phyloP scores from a whole-genome alignment of 495 filamentous ascomycete genomes.

The Cercophora scortea region DNA sequence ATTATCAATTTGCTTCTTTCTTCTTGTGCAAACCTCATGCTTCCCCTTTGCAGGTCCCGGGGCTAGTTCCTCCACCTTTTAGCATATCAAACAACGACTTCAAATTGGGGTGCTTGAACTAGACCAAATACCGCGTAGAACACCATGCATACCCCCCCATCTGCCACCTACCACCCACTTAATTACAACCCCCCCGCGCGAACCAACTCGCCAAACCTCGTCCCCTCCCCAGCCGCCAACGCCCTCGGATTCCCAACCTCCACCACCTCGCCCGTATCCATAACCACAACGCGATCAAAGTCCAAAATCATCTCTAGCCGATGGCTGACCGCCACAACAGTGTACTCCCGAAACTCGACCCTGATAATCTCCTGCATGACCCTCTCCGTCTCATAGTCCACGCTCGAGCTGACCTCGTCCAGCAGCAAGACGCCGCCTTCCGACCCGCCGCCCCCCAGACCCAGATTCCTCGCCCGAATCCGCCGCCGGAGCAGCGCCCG shows the following conservation, averaged over 20 bases:
- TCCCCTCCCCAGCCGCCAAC: not conserved
- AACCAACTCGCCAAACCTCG: not conserved
- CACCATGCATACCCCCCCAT: too few relatives aligned
- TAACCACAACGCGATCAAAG: not conserved
- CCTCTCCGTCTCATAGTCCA: slow-evolving; percentile 38
- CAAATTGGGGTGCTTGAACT: too few relatives aligned
- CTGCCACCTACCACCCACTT: too few relatives aligned
- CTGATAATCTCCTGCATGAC: slow-evolving; percentile 36
- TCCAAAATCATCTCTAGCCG: slow-evolving; percentile 31
- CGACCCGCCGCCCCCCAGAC: slow-evolving; percentile 1
- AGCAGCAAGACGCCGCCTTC: slow-evolving; percentile 28
- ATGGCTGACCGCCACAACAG: slow-evolving; percentile 41
- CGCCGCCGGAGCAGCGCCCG: slow-evolving; percentile 46
- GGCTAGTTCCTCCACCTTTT: too few relatives aligned
- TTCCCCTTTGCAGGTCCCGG: too few relatives aligned
- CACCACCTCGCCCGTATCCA: not conserved
- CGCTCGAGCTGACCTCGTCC: slow-evolving; percentile 34
- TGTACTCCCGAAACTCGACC: slow-evolving; percentile 36
- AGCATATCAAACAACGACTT: too few relatives aligned
- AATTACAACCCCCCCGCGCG: not conserved
- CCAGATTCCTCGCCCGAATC: slow-evolving; percentile 8
- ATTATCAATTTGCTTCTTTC: too few relatives aligned
- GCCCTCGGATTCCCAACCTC: not conserved
- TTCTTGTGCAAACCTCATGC: too few relatives aligned
- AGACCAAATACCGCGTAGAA: too few relatives aligned